Evolutionary conservation across 331 rosid species (phyloP), one percentile per base, ranked within the genome.

Genomic region (Pyracantha coccinea): DNA sequence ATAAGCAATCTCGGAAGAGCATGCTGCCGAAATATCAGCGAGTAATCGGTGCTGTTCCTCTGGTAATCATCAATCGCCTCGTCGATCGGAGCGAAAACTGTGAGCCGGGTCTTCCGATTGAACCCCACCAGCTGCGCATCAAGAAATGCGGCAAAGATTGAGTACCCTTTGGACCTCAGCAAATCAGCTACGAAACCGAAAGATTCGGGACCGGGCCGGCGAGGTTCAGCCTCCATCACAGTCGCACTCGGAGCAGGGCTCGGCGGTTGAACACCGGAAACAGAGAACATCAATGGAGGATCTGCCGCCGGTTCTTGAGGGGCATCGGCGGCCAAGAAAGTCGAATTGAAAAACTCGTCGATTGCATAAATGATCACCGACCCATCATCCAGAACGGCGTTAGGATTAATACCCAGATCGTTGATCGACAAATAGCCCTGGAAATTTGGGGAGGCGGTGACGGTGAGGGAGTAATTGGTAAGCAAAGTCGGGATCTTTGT

Each of bases 21-120:
- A 20, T 86, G 89, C 35, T 67, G 57, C 72, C 81, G 53, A 55
- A 86, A 79, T 32, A 79, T 72, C 63, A 27, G 21, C 19, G 80
- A 47, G 84, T 68, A 78, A 17, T 71, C 64, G 21, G 68, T 19
- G 8, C 66, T 53, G 41, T 80, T 79, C 57, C 68, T 65, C 4
- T 13, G 50, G 20, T 73, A 38, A 33, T 78, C 68, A 1, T 31
- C 55, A 17, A 86, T 4, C 8, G 80, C 80, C 2, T 57, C 85
- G 50, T 83, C 89, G 0, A 35, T 31, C 0, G 87, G 82, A 6
- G 89, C 80, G 63, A 86, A 77, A 62, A 83, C 20, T 6, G 83
- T 86, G 14, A 86, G 62, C 14, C 75, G 75, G 2, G 76, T 73
- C 50, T 55, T 75, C 19, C 58, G 59, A 1, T 65, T 29, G 21